Conservation (phyloP, 129 eudicot species). For the Scalesia atractyloides region DNA sequence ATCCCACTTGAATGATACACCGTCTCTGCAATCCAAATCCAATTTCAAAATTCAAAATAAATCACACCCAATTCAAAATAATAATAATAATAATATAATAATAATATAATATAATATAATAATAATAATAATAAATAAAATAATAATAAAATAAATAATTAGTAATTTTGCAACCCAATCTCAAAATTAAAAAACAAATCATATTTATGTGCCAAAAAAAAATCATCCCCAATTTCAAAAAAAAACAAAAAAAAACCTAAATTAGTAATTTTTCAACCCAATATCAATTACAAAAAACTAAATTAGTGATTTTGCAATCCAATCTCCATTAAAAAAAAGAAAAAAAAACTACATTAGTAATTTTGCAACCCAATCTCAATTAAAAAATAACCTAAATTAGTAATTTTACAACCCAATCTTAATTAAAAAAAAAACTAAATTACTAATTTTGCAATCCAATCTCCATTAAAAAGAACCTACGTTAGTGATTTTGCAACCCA, state of each 20-base stretch:
- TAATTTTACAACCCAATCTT: neutral
- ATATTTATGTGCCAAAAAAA: too few relatives aligned
- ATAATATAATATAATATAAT: neutral
- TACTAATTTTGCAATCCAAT: neutral
- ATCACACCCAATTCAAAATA: neutral
- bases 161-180: neutral
- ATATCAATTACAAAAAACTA: neutral
- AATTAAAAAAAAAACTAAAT: neutral
- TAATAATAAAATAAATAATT: neutral
- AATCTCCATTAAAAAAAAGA: too few relatives aligned
- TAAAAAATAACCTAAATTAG: neutral
- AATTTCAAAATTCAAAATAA: neutral
- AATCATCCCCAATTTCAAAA: too few relatives aligned
- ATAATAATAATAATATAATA: neutral
- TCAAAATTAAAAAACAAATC: too few relatives aligned
- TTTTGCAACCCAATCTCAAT: slow-evolving; percentile 35
- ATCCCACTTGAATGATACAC: slow-evolving; percentile 94
- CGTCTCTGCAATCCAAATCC: slow-evolving; percentile 52
- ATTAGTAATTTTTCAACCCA: slow-evolving; percentile 34
- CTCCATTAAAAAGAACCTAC: too few relatives aligned
- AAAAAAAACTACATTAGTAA: too few relatives aligned
- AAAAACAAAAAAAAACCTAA: too few relatives aligned
- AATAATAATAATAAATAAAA: neutral
- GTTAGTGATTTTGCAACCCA: slow-evolving; percentile 42
- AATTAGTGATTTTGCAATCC: too few relatives aligned